A percentile compares a stretch with the other conserved stretches of the same genome.
These are phyloP conservation scores for Myxozyma melibiosi DNA, from an alignment of 805 yeast species.

Conservation along the genomic window DNA sequence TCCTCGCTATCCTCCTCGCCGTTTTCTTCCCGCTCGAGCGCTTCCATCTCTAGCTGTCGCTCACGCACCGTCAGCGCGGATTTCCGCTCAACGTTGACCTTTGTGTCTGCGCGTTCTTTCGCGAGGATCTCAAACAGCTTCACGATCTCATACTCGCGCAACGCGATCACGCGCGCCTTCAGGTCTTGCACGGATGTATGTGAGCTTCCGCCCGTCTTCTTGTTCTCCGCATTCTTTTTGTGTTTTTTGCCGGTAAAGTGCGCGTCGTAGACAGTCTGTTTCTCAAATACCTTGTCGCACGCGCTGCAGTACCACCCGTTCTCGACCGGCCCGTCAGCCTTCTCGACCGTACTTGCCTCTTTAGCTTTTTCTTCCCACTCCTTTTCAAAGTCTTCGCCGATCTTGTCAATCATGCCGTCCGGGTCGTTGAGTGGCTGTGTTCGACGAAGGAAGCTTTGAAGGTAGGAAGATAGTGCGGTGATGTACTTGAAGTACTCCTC, in stretches of 20 bases:
- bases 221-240: slow-evolving; percentile 48
- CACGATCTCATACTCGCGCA: slow-evolving; percentile 48
- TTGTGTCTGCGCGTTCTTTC: slow-evolving; percentile 53
- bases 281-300: slow-evolving; percentile 67
- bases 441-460: slow-evolving; percentile 51
- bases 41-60: slow-evolving; percentile 55
- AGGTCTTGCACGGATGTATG: background rate
- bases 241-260: slow-evolving; percentile 81
- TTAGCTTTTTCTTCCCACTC: slow-evolving; percentile 35
- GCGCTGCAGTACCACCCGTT: slow-evolving; percentile 55
- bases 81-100: slow-evolving; percentile 63
- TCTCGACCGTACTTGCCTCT: slow-evolving; percentile 11
- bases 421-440: slow-evolving; percentile 54
- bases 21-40: slow-evolving; percentile 42
- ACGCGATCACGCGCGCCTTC: slow-evolving; percentile 36
- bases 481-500: slow-evolving; percentile 52
- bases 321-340: slow-evolving; percentile 8
- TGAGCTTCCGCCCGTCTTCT: slow-evolving; percentile 8
- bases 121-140: slow-evolving; percentile 46
- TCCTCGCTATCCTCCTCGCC: slow-evolving; percentile 26
- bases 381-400: slow-evolving; percentile 38
- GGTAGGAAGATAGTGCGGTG: slow-evolving; percentile 51
- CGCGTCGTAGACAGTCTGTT: slow-evolving; percentile 62
- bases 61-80: slow-evolving; percentile 73
- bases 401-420: slow-evolving; percentile 39